A percentile compares a stretch with the other conserved stretches of the same genome.
Conservation (phyloP, 805 yeast species). For the Metschnikowia santaceciliae region DNA sequence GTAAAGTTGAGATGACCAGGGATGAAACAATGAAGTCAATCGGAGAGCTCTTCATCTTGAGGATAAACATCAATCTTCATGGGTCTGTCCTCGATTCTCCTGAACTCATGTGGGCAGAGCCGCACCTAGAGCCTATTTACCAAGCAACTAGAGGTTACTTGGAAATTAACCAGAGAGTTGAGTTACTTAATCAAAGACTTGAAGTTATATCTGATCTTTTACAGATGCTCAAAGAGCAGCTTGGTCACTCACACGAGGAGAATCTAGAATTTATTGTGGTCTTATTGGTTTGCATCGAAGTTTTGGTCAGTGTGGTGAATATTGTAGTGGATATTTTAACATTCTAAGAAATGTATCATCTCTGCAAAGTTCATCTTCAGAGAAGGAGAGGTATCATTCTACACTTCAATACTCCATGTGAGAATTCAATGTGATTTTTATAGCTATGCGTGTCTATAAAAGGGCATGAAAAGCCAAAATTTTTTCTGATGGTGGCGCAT, state of each 20-base stretch:
- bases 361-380: neutral
- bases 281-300: constrained; percentile 87
- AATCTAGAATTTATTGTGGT: constrained; percentile 89
- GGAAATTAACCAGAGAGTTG: constrained; percentile 92
- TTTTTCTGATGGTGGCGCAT: too few relatives aligned
- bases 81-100: constrained; percentile 94
- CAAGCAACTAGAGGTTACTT: constrained; percentile 95
- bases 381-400: neutral
- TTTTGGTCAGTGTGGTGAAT: constrained; percentile 79
- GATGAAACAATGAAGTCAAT: constrained; percentile 96
- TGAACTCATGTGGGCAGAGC: constrained; percentile 98
- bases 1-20: constrained; percentile 91
- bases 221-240: constrained; percentile 95
- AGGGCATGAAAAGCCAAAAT: neutral
- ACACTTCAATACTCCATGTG: neutral
- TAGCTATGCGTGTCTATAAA: too few relatives aligned
- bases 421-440: neutral
- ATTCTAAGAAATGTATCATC: constrained; percentile 12
- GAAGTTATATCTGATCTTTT: constrained; percentile 91
- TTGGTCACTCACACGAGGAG: constrained; percentile 91
- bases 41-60: constrained; percentile 87
- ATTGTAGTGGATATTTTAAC: constrained; percentile 57
- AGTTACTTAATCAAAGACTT: constrained; percentile 81
- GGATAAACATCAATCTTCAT: constrained; percentile 78
- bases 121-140: constrained; percentile 94